Percentiles rank a stretch among this genome's conserved stretches.
phyloP scores from a whole-genome alignment of 2,329 filamentous ascomycete species.

The Xylariaceae sp. region DNA sequence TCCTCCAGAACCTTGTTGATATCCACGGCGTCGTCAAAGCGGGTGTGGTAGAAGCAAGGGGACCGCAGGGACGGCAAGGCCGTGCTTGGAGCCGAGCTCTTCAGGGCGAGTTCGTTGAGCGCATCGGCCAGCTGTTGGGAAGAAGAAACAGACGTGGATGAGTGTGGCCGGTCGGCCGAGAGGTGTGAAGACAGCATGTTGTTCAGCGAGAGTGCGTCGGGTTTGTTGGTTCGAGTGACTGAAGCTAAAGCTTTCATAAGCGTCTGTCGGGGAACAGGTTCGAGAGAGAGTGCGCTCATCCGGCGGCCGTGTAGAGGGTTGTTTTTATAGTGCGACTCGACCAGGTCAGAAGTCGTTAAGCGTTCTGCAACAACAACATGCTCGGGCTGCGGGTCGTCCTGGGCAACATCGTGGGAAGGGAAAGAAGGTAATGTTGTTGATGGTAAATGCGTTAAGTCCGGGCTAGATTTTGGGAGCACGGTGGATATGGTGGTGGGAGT shows the following conservation, averaged over 20 bases:
- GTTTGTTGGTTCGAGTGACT: slow-evolving; percentile 53
- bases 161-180: slow-evolving; percentile 27
- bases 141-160: slow-evolving; percentile 39
- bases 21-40: slow-evolving; percentile 93
- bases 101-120: slow-evolving; percentile 47
- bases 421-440: slow-evolving; percentile 5
- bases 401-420: slow-evolving; percentile 23
- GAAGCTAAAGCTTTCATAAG: slow-evolving; percentile 78
- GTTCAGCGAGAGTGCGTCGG: slow-evolving; percentile 57
- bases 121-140: slow-evolving; percentile 61
- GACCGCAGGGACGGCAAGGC: slow-evolving; percentile 71
- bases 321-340: slow-evolving; percentile 26
- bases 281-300: slow-evolving; percentile 52
- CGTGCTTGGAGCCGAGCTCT: slow-evolving; percentile 39
- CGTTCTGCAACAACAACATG: slow-evolving; percentile 23
- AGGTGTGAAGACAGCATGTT: slow-evolving; percentile 49
- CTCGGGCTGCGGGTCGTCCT: slow-evolving; percentile 18
- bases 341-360: slow-evolving; percentile 21
- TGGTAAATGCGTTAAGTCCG: slow-evolving; percentile 19
- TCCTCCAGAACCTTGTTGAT: slow-evolving; percentile 93
- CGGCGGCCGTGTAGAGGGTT: slow-evolving; percentile 33
- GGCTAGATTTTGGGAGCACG: slow-evolving; percentile 9
- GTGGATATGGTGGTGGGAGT: not conserved
- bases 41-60: slow-evolving; percentile 95
- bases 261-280: slow-evolving; percentile 70